Evolutionary conservation across 2,329 filamentous ascomycete species (phyloP).

Genomic region (Ophiognomonia clavigignenti-juglandacearum): DNA sequence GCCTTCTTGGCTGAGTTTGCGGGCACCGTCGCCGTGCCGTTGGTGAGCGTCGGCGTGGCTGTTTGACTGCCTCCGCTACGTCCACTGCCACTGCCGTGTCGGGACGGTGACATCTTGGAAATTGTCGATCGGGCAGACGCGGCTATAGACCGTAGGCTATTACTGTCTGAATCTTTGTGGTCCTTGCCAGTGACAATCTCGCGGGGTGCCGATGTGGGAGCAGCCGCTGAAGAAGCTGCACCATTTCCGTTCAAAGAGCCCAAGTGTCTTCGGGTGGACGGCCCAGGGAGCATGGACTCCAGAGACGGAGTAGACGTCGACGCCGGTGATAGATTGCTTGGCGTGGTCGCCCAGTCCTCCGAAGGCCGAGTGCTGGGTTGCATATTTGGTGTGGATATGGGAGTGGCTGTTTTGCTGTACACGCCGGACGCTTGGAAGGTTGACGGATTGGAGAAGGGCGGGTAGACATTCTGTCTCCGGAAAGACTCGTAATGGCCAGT

Average conservation of each 20-base stretch:
- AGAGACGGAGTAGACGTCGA: slow-evolving; percentile 17
- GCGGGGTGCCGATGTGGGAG: slow-evolving; percentile 22
- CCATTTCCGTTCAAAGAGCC: slow-evolving; percentile 7
- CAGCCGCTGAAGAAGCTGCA: neutral
- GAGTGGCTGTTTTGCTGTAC: slow-evolving; percentile 60
- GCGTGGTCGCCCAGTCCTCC: slow-evolving; percentile 35
- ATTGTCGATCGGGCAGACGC: slow-evolving; percentile 52
- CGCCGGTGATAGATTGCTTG: slow-evolving; percentile 37
- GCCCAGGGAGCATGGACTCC: slow-evolving; percentile 7
- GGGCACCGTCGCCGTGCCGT: slow-evolving; percentile 20
- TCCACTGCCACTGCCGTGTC: slow-evolving; percentile 24
- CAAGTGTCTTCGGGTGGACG: slow-evolving; percentile 6
- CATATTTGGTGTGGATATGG: slow-evolving; percentile 41
- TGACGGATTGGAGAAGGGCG: slow-evolving; percentile 78
- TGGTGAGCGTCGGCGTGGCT: slow-evolving; percentile 15
- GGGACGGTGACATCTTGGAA: slow-evolving; percentile 39
- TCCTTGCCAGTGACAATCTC: slow-evolving; percentile 24
- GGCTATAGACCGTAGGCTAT: slow-evolving; percentile 51
- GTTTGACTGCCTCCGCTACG: slow-evolving; percentile 21
- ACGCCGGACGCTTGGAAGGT: slow-evolving; percentile 71
- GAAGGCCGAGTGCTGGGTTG: slow-evolving; percentile 22
- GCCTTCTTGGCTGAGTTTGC: slow-evolving; percentile 40
- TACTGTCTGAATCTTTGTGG: slow-evolving; percentile 39
- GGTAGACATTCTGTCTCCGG: slow-evolving; percentile 72
- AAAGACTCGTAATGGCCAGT: slow-evolving; percentile 98